phyloP scores from a whole-genome alignment of 306 rosid species.

The Castanea sativa region DNA sequence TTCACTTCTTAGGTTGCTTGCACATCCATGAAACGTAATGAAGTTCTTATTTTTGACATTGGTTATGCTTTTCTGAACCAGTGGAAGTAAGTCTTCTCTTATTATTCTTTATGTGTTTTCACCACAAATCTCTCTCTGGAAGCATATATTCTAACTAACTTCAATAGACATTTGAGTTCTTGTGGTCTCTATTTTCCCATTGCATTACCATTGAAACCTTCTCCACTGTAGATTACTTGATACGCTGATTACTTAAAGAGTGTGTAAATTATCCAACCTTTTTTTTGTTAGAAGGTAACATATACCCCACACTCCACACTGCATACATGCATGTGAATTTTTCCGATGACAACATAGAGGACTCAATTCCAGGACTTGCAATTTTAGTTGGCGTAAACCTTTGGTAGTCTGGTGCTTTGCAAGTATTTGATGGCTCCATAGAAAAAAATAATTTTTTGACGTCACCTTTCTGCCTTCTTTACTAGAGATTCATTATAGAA shows the following conservation, averaged over 20 bases:
- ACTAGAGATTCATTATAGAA: background rate
- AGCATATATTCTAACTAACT: background rate
- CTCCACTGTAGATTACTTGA: background rate
- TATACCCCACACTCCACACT: background rate
- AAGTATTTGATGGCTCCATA: background rate
- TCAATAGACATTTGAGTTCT: slow-evolving; percentile 8
- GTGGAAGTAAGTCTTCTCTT: slow-evolving; percentile 55
- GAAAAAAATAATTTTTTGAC: background rate
- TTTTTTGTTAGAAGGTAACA: background rate
- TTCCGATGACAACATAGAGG: background rate
- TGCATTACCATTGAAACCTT: slow-evolving; percentile 1
- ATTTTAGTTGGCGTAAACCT: background rate
- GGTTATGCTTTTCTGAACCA: slow-evolving; percentile 66
- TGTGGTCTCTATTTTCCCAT: slow-evolving; percentile 5
- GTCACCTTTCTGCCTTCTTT: background rate
- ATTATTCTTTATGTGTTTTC: slow-evolving; percentile 11
- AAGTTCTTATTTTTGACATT: slow-evolving; percentile 64
- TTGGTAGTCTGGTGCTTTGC: background rate
- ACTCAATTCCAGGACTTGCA: background rate
- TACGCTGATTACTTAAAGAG: background rate
- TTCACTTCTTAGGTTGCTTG: too few relatives aligned
- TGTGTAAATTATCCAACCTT: background rate
- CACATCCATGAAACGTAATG: slow-evolving; percentile 55
- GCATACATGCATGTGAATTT: background rate
- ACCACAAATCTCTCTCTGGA: background rate